Evolutionary conservation across 2,329 filamentous ascomycete species (phyloP).

Genomic region (Stromatinia cepivora): DNA sequence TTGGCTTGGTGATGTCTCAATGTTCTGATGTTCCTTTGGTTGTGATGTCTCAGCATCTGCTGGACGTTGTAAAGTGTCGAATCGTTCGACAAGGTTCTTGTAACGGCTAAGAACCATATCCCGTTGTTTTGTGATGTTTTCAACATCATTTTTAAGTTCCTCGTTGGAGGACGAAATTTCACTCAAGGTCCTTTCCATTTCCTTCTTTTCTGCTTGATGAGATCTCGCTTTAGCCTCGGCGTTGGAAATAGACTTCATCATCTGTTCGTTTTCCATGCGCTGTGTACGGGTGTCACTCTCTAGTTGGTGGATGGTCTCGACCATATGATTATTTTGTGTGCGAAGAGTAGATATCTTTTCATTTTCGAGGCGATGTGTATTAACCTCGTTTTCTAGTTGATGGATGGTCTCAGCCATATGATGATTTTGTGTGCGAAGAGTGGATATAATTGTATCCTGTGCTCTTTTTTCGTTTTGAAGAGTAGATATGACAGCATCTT

Average conservation of each 20-base stretch:
- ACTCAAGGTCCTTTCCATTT: constrained; percentile 3
- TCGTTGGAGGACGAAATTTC: constrained; percentile 6
- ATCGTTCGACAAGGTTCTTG: constrained; percentile 15
- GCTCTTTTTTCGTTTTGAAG: constrained; percentile 4
- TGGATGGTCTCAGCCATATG: no score
- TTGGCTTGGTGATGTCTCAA: background rate
- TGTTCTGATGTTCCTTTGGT: constrained; percentile 1
- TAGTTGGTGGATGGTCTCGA: background rate
- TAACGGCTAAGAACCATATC: constrained; percentile 15
- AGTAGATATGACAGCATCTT: background rate
- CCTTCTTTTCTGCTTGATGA: background rate
- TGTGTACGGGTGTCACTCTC: background rate
- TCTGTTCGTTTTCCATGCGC: background rate
- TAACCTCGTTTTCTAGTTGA: no score
- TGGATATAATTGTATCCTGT: background rate
- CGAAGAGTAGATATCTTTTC: background rate
- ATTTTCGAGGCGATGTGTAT: background rate
- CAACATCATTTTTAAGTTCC: background rate
- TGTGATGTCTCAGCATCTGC: background rate
- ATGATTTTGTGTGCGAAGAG: background rate
- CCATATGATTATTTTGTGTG: constrained; percentile 2
- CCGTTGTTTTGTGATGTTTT: constrained; percentile 12
- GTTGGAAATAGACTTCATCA: background rate
- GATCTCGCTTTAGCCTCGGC: background rate
- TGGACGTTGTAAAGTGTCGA: constrained; percentile 6